Percentiles rank a stretch among this genome's conserved stretches.
Conservation (phyloP, 179 eudicot species). For the Carnegiea gigantea region DNA sequence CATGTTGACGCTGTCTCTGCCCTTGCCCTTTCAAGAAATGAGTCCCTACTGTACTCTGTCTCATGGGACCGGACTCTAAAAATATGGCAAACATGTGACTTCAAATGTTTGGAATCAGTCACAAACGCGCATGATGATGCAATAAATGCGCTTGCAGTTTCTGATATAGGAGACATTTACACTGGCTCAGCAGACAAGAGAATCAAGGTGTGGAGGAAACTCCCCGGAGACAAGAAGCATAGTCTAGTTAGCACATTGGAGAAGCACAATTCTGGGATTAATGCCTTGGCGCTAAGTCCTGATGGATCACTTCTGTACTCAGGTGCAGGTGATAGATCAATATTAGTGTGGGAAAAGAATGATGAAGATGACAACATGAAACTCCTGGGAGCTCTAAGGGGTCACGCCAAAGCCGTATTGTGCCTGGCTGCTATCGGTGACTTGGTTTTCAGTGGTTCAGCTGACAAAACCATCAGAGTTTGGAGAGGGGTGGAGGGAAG, state of each 20-base stretch:
- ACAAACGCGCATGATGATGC: slow-evolving; percentile 72
- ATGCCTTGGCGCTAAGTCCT: slow-evolving; percentile 63
- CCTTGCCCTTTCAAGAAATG: slow-evolving; percentile 45
- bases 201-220: slow-evolving; percentile 66
- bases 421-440: slow-evolving; percentile 58
- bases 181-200: slow-evolving; percentile 76
- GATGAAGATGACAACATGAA: slow-evolving; percentile 48
- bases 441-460: slow-evolving; percentile 80
- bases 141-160: slow-evolving; percentile 59
- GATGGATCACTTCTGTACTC: slow-evolving; percentile 71
- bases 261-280: slow-evolving; percentile 84
- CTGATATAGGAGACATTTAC: slow-evolving; percentile 57
- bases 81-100: slow-evolving; percentile 47
- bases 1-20: slow-evolving; percentile 88
- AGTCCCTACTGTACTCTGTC: slow-evolving; percentile 52
- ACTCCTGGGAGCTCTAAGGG: slow-evolving; percentile 70
- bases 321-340: slow-evolving; percentile 84
- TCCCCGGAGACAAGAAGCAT: slow-evolving; percentile 41
- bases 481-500: slow-evolving; percentile 54
- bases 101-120: slow-evolving; percentile 55
- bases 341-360: slow-evolving; percentile 80
- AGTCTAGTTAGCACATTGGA: slow-evolving; percentile 53
- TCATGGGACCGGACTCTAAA: slow-evolving; percentile 78
- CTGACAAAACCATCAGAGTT: slow-evolving; percentile 87
- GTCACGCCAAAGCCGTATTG: slow-evolving; percentile 72